Conservation (phyloP, 345 rosid genomes). For the Eucalyptus erythrocorys region DNA sequence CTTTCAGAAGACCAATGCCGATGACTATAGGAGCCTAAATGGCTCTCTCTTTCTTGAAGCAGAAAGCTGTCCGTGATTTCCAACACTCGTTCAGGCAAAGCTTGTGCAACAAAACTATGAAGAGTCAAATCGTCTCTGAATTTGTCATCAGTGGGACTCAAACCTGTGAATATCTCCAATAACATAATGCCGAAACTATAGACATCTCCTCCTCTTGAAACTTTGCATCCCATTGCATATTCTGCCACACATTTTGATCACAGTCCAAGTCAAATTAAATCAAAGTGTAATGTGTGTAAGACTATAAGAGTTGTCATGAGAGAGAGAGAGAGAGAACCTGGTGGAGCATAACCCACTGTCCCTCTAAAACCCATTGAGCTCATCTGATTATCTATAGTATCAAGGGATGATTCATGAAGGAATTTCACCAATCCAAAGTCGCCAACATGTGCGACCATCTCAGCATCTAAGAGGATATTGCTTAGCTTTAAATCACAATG, state of each 20-base stretch:
- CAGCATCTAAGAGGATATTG: background rate
- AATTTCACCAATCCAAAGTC: background rate
- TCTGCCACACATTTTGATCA: background rate
- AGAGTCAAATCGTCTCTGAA: no score
- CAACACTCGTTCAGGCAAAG: no score
- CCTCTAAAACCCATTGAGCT: background rate
- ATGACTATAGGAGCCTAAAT: no score
- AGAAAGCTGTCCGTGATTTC: no score
- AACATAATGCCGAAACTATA: background rate
- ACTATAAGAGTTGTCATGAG: background rate
- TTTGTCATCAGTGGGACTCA: no score
- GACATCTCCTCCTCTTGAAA: background rate
- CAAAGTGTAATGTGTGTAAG: no score
- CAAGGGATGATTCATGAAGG: background rate
- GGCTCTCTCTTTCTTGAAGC: no score
- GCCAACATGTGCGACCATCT: background rate
- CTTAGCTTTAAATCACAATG: background rate
- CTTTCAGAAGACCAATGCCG: no score
- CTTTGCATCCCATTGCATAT: background rate
- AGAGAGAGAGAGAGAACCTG: background rate
- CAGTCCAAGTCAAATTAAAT: background rate
- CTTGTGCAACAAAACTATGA: no score
- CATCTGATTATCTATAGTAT: background rate
- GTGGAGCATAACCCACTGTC: background rate
- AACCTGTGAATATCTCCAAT: background rate